Base-by-base conservation (phyloP, 2,329 filamentous ascomycete genomes). In the Magnaporthiopsis rhizophila region DNA sequence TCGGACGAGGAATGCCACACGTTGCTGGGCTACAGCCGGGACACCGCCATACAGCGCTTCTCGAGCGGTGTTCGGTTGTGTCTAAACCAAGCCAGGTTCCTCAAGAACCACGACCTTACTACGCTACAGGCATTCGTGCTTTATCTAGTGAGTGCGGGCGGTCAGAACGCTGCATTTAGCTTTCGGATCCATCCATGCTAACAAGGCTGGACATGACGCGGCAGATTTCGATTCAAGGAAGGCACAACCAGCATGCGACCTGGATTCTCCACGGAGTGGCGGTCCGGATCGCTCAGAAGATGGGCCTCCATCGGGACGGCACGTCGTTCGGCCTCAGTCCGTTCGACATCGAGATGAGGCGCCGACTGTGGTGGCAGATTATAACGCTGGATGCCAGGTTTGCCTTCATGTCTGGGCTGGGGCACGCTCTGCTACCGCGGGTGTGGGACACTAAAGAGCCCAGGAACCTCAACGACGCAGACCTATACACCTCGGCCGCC, bases 341-440 rank as follows among this genome's bases (percentile, higher is more conserved):
- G 0, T 88, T 88, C 68, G 86, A 89, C 69, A 83, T 83, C 2
- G 86, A 90, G 70, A 89, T 89, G 79, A 81, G 86, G n/a, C 78
- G 87, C 58, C 79, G 87, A 8, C 77, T 89, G 26, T 90, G 87
- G 87, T 88, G 85, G 86, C 81, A 85, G 69, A 81, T 89, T 32
- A 78, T 86, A 61, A 76, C 87, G 64, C 77, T 85, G 63, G 85
- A 88, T 66, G 77, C 80, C 58, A 82, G 84, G 67, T 82, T 82
- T 64, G 84, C 83, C 58, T 74, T 86, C 65, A 76, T 84, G 65
- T 86, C 85, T 5, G 85, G 85, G 1, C 78, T 87, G 30, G 83
- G 78, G 65, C 80, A 83, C 67, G 80, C 80, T 12, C 73, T 83
- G 63, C 73, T 84, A 2, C 80, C 81, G 4, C 76, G 76, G n/a